Evolutionary conservation across 225 moss, liverwort and hornwort genomes (phyloP), one percentile per base, ranked within the genome.

Genomic region (Bryoerythrophyllum caledonicum): DNA sequence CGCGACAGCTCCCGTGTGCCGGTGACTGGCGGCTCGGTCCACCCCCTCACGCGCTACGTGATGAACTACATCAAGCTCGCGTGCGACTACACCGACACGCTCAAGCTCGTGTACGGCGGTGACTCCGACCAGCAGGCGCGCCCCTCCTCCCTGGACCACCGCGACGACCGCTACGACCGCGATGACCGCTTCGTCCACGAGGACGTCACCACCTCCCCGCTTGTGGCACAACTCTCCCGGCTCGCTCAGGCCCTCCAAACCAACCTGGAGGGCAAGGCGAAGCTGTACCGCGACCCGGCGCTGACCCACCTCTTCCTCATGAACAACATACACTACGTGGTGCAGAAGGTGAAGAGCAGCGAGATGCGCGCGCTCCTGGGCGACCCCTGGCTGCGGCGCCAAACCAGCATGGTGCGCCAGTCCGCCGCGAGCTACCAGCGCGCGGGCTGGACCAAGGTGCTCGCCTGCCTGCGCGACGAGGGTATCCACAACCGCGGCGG

Each of bases 281-380:
- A 93, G 84, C 75, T 95, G 63, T 99, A 99, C 88, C 86, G 82
- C 76, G 97, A 99, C 51, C 91, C 75, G 10, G 91, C 97, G 5
- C 78, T 99, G 62, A 93, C 89, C 5, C 86, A 82, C 41, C 86
- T 99, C 17, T 99, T 99, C 52, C 87, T 99, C 16, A 99, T 99
- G 97, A 99, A 99, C 89, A 99, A 99, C 83, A 76, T 95, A 6
- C 97, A 95, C 75, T 99, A 99, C 75, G 87, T 99, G 58, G 97
- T 91, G 61, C 94, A 99, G 81, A 99, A 99, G 62, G 97, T 99
- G 56, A 94, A 86, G 74, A 75, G 71, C 58, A 84, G 91, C 24
- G 93, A 93, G 70, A 85, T 99, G 17, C 81, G 93, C 8, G 75
- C 76, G 6, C 72, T 99, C 51, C 68, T 99, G 17, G 95, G 97